Evolutionary conservation across 2,329 filamentous ascomycete genomes (phyloP), one percentile per base, ranked within the genome.

Genomic region (Tolypocladium ophioglossoides): DNA sequence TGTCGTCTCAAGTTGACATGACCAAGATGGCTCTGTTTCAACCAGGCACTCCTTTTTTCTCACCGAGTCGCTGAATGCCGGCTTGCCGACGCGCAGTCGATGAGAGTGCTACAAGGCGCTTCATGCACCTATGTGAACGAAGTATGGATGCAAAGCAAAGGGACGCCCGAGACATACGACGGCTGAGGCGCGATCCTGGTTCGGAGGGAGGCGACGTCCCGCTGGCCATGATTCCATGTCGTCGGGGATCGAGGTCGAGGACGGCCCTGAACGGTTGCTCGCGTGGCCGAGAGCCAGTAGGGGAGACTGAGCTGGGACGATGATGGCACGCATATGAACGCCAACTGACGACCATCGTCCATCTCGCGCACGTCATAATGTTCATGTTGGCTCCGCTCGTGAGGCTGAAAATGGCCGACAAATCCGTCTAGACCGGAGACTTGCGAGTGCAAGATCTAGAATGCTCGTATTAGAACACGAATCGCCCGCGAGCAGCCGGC

Each of bases 381-480:
- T 10, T 48, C n/a, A 40, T 27, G 37, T 50, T 49, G 27, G 44
- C 5, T 12, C 32, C 40, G 32, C 20, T 20, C 2, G 32, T n/a
- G 46, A 40, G 50, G 38, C 55, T 54, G 46, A 54, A 50, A 39
- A 50, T 37, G 46, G 52, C 46, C 50, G 50, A 52, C n/a, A 35
- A 39, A 27, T 12, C 27, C 44, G 35, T n/a, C 22, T 32, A 18
- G 44, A 11, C 44, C 24, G 14, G 8, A 48, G 9, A 10, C 22
- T 6, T n/a, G 38, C 18, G 4, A 10, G 12, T 47, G 44, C 7
- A 11, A 30, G 27, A 32, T 47, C 4, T 18, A 32, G 16, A 32
- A 32, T 16, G 30, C 22, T 27, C n/a, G 40, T n/a, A n/a, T n/a
- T 24, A 27, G 22, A 27, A 44, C 20, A 22, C 16, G 40, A 22